Base-by-base conservation (phyloP, 495 filamentous ascomycete genomes). In the Penicillium bovifimosum region DNA sequence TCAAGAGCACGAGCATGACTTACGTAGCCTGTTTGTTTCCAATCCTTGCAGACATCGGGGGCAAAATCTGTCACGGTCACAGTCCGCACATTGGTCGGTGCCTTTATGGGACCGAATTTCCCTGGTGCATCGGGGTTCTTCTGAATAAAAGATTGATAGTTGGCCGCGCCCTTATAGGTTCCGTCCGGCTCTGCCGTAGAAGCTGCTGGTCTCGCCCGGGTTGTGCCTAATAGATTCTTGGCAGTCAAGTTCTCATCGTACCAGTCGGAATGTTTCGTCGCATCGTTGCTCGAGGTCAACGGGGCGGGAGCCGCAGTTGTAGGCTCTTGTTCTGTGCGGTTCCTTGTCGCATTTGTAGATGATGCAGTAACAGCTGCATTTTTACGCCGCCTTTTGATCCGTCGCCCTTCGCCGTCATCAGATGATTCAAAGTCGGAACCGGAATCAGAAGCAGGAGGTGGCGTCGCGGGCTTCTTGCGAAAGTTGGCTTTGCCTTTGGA, bases 1-100 rank as follows among this genome's bases (percentile, higher is more conserved):
- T 10, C 9, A 2, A 14, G 13, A 4, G 13, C 1, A 20, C 14
- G 18, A 14, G 14, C 4, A 1, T 10, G 10, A 47, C 45, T 47
- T 26, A 47, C 45, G 66, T 55, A 72, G 3, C 91, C 91, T 0
- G 89, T 95, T 56, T 88, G 80, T 56, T 95, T 95, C 66, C 89
- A 95, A 66, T 97, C 93, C 67, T 96, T 97, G 66, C 93, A 97
- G 11, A 95, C 88, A 61, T 96, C 92, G 0, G 95, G 92, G 26
- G 89, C 86, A 68, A 88, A 96, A 61, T 97, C 93, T 32, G 83
- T 96, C 13, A 90, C 80, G 0, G 91, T 97, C 47, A 95, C 85
- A 2, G 87, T 96, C 27, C 93, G 84, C 35, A 97, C 85, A 60
- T 97, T 96, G 0, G 88, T 90, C 3, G 91, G 78, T 14, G 91